phyloP scores from a whole-genome alignment of 2,329 filamentous ascomycete genomes.

The Fusarium albidum region DNA sequence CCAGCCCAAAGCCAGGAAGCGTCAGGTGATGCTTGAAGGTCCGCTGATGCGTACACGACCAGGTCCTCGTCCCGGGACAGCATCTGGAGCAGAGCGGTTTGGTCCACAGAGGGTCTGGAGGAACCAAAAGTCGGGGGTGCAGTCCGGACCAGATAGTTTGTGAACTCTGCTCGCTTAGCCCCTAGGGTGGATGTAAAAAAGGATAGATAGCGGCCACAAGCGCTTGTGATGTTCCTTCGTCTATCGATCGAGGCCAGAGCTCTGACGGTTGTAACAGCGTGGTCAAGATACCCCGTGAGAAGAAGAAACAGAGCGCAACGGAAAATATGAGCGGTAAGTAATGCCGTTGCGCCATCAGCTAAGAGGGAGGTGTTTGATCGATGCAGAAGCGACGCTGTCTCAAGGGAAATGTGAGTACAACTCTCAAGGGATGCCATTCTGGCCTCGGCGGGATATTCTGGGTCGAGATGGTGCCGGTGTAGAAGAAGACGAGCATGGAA shows the following conservation, averaged over 20 bases:
- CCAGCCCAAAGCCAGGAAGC: constrained; percentile 85
- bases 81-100: constrained; percentile 43
- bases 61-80: constrained; percentile 80
- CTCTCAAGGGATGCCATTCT: constrained; percentile 78
- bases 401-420: constrained; percentile 77
- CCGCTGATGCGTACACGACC: constrained; percentile 83
- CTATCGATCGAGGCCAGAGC: constrained; percentile 75
- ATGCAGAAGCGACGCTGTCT: constrained; percentile 79
- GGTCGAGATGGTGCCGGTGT: constrained; percentile 87
- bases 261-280: constrained; percentile 77
- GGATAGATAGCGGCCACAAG: constrained; percentile 81
- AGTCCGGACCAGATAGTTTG: constrained; percentile 47
- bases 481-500: constrained; percentile 86
- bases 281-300: constrained; percentile 75
- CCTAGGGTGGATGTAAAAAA: constrained; percentile 80
- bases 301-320: constrained; percentile 84
- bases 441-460: constrained; percentile 70
- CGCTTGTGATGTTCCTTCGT: constrained; percentile 74
- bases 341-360: constrained; percentile 73
- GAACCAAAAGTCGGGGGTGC: constrained; percentile 44
- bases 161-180: constrained; percentile 59
- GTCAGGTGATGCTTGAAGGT: constrained; percentile 82
- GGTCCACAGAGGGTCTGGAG: constrained; percentile 43
- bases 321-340: constrained; percentile 86
- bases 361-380: constrained; percentile 67